Evolutionary conservation across 208 protist genomes (phyloP), one percentile per base, ranked within the genome.

Genomic region (Trypanosoma theileri): DNA sequence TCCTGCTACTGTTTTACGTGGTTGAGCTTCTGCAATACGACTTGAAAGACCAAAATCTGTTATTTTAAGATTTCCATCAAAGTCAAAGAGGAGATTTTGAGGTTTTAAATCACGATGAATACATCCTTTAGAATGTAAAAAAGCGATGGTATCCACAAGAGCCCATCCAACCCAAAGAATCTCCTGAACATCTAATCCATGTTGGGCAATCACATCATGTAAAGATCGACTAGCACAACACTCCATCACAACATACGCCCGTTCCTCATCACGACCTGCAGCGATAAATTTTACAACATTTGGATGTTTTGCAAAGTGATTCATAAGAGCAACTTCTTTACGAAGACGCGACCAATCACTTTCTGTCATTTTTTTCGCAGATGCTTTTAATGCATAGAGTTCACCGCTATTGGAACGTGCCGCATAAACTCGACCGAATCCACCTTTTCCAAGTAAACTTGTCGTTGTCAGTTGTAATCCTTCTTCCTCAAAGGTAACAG

Each of bases 31-130:
- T 10, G 81, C 84, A 54, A 94, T 89, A 35, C 85, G 71, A 64
- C 86, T 94, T 7, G 86, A 91, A 19, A 96, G 77, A 14, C 93
- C 93, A 77, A 97, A 96, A 69, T 97, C 93, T 28, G 89, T 94
- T n/a, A 97, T 85, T 73, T 97, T 97, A 40, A 97, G 66, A 57
- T 93, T 95, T 10, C 91, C 91, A 41, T 91, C 68, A 66, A 78
- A 77, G 69, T 97, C 93, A 69, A 97, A 95, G 42, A 97, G 72
- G 14, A 97, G 77, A 74, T 97, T 97, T 53, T 93, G 85, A 48
- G 91, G 89, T 69, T 97, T 97, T 48, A 97, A 61, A 58, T 97
- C 93, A 26, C 93, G 73, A 53, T 97, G 92, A 69, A 96, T 95
- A 59, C 88, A 94, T 12, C 84, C 86, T 58, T 93, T 89, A 0